Evolutionary conservation across 139 green algal species (phyloP).

Genomic region (Auxenochlorella protothecoides): DNA sequence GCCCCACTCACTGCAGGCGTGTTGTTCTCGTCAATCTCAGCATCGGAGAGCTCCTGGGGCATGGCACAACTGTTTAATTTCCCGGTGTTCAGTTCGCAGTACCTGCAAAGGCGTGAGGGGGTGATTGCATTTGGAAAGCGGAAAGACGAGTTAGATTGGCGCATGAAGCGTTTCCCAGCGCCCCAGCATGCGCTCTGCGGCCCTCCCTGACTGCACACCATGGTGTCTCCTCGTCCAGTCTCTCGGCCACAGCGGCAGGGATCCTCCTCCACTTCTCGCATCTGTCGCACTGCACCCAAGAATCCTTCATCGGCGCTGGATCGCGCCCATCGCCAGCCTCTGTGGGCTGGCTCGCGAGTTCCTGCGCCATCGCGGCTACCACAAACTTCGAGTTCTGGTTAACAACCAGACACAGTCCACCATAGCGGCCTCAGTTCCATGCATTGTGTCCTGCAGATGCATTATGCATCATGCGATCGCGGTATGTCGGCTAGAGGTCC

Average conservation of each 20-base stretch:
- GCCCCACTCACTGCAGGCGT: no score
- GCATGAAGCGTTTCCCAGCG: not conserved
- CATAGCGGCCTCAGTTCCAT: no score
- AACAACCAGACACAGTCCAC: no score
- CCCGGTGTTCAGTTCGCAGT: conserved; percentile 71
- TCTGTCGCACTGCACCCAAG: conserved; percentile 73
- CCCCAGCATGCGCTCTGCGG: not conserved
- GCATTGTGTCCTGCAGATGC: no score
- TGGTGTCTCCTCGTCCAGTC: conserved; percentile 40
- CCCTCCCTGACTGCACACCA: conserved; percentile 36
- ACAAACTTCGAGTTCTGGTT: no score
- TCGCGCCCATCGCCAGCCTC: no score
- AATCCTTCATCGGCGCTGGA: no score
- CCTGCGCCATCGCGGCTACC: no score
- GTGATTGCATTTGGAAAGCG: not conserved
- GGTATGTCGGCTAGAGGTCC: no score
- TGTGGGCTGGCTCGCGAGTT: no score
- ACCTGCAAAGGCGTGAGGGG: conserved; percentile 36
- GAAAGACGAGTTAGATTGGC: not conserved
- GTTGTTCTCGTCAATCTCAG: conserved; percentile 63
- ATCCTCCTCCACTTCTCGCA: conserved; percentile 78
- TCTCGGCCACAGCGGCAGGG: conserved; percentile 26
- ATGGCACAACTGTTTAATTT: conserved; percentile 53
- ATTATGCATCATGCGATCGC: no score
- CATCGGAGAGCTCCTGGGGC: conserved; percentile 71